These are phyloP conservation scores for Aureobasidium uvarum DNA, from an alignment of 2,329 filamentous ascomycete species.

Conservation along the genomic window DNA sequence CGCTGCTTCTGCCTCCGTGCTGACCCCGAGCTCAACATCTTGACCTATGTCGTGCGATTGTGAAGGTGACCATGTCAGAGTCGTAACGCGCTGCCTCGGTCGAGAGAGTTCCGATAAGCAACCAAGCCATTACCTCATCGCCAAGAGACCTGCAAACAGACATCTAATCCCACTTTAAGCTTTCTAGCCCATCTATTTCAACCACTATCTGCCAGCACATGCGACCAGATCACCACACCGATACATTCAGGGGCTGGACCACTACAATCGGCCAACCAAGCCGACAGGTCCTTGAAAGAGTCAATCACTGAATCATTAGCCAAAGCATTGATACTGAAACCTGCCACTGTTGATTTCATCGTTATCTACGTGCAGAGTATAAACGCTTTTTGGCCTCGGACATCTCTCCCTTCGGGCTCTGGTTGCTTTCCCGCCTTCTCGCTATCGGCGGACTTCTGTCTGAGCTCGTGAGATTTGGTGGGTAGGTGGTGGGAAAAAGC, in stretches of 20 bases:
- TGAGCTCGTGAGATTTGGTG: neutral
- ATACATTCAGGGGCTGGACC: neutral
- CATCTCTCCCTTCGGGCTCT: neutral
- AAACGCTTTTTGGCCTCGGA: neutral
- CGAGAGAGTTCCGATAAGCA: slow-evolving; percentile 6
- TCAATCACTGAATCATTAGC: neutral
- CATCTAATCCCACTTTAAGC: slow-evolving; percentile 8
- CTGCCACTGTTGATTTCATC: neutral
- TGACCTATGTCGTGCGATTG: slow-evolving; percentile 1
- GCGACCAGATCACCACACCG: neutral
- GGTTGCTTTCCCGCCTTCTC: neutral
- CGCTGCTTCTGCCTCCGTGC: slow-evolving; percentile 52
- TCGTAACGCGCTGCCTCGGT: neutral
- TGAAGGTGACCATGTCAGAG: neutral
- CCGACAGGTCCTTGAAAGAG: neutral
- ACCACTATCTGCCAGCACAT: neutral
- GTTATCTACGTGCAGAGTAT: slow-evolving; percentile 14
- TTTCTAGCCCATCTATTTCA: neutral
- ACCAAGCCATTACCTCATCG: slow-evolving; percentile 11
- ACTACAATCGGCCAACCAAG: neutral
- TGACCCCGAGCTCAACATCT: slow-evolving; percentile 24
- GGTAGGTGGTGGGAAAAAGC: neutral
- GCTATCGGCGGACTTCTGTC: neutral
- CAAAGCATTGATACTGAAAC: neutral
- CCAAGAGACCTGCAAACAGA: neutral